Evolutionary conservation across 352 stramenopile genomes (phyloP), one percentile per base, ranked within the genome.

Genomic region (Elongisporangium anandrum): DNA sequence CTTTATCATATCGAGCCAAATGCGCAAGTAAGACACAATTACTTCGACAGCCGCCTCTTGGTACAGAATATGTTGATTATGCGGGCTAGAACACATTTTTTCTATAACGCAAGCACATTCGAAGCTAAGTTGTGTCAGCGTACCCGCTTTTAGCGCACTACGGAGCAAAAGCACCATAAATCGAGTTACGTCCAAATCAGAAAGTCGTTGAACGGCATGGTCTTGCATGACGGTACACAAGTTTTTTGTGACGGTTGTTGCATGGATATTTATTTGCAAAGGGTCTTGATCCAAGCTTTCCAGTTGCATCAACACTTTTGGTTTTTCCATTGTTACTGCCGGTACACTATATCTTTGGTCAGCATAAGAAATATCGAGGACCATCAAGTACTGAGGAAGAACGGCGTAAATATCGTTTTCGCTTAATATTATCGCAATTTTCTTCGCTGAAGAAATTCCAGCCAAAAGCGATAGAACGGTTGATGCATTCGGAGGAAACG

Each of bases 381-480:
- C 66, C 45, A 48, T 39, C 17, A 87, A 38, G 19, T 90, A 90
- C 9, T 63, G 54, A 0, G 75, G 66, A 15, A 90, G 53, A 19
- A 70, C 59, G 3, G 58, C 57, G 26, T 76, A 85, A 15, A 88
- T 54, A 19, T 87, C 67, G 34, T 84, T 86, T 19, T 90, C 77
- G 20, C 84, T 70, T 1, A 90, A 49, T 26, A 88, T 77, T 4
- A 64, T 41, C 0, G 79, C 79, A n/a, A 87, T 70, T 52, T 73
- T 82, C 8, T 69, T 69, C 2, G 65, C 82, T 0, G 59, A 63
- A 4, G 66, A 60, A 6, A 87, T 66, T 17, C 60, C 68, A 0
- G 77, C 75, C 0, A 90, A 59, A 17, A 87, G 53, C 9, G 50
- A 60, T 2, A 90, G 50, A 2, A 87, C 64, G 0, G 73, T 82